phyloP scores from a whole-genome alignment of 148 eudicot species.

The Tetragonia tetragonoides region DNA sequence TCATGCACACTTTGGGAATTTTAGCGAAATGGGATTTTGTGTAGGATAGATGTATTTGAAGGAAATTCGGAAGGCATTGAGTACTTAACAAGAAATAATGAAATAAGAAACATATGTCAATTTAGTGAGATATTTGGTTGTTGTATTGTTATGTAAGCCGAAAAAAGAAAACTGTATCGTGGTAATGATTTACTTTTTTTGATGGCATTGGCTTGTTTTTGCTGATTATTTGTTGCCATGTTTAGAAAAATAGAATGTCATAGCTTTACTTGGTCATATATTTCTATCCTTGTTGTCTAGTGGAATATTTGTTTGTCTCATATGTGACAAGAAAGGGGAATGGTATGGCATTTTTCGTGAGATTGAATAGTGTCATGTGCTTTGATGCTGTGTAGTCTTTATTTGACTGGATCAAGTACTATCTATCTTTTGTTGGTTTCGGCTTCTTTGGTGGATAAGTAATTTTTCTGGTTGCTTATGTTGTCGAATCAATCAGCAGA shows the following conservation, averaged over 20 bases:
- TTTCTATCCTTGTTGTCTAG: background rate
- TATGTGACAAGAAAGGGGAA: background rate
- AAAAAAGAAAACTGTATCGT: background rate
- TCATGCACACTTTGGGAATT: too few species aligned
- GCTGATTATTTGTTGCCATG: constrained; percentile 8
- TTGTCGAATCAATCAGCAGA: constrained; percentile 43
- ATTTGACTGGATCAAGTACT: background rate
- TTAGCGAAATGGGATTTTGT: too few species aligned
- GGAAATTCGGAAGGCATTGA: too few species aligned
- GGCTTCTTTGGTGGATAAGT: background rate
- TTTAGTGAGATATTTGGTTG: background rate
- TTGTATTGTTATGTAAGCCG: background rate
- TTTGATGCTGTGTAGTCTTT: background rate
- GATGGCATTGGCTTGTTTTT: background rate
- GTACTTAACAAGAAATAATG: too few species aligned
- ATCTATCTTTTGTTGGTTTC: background rate
- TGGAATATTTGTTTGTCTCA: too few species aligned
- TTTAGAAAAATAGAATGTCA: background rate
- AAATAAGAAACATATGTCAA: background rate
- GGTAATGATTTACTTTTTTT: background rate
- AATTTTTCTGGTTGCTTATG: constrained; percentile 13
- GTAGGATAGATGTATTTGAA: too few species aligned
- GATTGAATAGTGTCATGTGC: background rate
- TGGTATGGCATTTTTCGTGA: background rate
- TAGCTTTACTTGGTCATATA: background rate